A percentile compares a stretch with the other conserved stretches of the same genome.
Evolutionary conservation across 345 rosid genomes (phyloP).

Genomic region (Draba incana): DNA sequence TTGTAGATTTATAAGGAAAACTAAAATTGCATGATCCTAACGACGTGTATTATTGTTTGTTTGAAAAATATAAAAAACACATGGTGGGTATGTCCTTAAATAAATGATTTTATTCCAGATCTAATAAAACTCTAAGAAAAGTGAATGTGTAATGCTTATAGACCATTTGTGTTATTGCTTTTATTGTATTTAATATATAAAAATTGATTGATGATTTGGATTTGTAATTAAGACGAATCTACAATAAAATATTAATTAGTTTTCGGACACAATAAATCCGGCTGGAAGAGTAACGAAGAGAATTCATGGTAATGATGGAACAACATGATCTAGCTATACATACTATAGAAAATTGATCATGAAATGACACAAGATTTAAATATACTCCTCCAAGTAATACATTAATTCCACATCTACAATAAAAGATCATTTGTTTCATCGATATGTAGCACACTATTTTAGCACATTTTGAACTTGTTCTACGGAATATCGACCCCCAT

Average conservation of each 20-base stretch:
- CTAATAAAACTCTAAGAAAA: not conserved
- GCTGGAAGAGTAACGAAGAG: too few species aligned
- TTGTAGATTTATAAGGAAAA: not conserved
- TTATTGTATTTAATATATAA: too few species aligned
- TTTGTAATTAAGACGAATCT: too few species aligned
- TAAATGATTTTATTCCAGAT: not conserved
- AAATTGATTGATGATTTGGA: too few species aligned
- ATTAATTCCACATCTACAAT: not conserved
- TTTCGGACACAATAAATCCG: too few species aligned
- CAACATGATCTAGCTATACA: not conserved
- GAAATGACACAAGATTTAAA: not conserved
- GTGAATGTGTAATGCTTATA: too few species aligned
- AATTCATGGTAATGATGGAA: too few species aligned
- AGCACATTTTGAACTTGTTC: not conserved
- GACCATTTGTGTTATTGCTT: too few species aligned
- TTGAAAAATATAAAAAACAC: not conserved
- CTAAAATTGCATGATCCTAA: not conserved
- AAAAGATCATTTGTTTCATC: not conserved
- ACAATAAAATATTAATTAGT: too few species aligned
- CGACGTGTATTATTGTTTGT: constrained; percentile 6
- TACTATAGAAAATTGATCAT: not conserved
- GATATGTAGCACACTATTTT: not conserved
- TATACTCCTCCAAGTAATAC: not conserved
- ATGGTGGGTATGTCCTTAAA: not conserved
- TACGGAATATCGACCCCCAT: not conserved